Base-by-base conservation (phyloP, 2,329 filamentous ascomycete species). In the Colletotrichum brevisporum region DNA sequence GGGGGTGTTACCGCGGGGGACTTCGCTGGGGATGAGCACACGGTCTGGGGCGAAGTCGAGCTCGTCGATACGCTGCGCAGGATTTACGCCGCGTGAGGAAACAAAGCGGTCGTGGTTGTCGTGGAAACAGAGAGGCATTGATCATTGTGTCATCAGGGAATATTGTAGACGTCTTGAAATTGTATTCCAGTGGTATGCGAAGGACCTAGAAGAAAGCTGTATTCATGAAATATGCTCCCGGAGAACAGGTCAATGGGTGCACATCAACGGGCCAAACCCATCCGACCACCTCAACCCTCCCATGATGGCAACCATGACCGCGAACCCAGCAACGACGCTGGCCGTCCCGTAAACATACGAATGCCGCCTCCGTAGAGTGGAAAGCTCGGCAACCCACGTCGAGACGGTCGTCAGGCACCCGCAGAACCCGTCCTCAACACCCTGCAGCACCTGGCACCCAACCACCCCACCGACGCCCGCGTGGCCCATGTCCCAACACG, bases 401-500 rank as follows among this genome's bases (percentile, higher is more conserved):
- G 89, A 91, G 10, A 92, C 84, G 0, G 90, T 92, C 4, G 90
- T 91, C 75, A 89, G 75, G 68, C 88, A 89, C 2, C 90, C 90
- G 74, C 90, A 92, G 73, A 92, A 91, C 2, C 90, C 90, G 81
- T 92, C 90, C 77, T 89, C 86, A 4, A 92, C 78, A 6, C 90
- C 90, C 74, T 91, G 88, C 56, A 93, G 77, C 1, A 93, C 86
- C 78, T 92, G 90, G 70, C 91, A 95, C 0, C 89, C 90, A 0
- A 90, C 75, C 1, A 87, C 77, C 1, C 87, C 86, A 5, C 83
- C 83, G 1, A 85, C 71, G 0, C 85, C 86, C 0, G 85, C 86
- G 75, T 94, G 94, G 72, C 94, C 92, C 58, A 97, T 81, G 75
- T 97, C 92, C 83, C 89, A 97, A 36, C 90, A 88, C 86, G 94